Evolutionary conservation across 2,329 filamentous ascomycete species (phyloP), one percentile per base, ranked within the genome.

Genomic region (Cadophora sp.): DNA sequence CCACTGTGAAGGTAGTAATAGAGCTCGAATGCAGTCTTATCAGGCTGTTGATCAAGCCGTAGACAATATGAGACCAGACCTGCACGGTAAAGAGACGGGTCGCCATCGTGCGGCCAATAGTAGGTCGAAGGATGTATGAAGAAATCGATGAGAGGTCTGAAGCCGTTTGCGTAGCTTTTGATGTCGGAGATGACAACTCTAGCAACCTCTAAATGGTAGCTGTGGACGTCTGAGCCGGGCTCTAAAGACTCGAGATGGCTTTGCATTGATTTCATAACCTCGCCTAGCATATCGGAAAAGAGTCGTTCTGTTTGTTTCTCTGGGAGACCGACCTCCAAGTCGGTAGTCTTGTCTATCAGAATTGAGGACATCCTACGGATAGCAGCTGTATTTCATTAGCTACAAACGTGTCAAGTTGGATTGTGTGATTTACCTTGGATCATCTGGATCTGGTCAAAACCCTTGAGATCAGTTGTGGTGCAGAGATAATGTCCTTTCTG

Each of bases 1-100:
- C 71, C 72, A 62, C 68, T 73, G 61, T 70, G 71, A 6, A 77
- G 69, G 64, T 76, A 77, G 62, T 75, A 70, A 50, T 76, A 76
- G 11, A 76, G 66, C 36, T 72, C 70, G 8, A 66, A 69, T 11
- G 70, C 64, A 45, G 68, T 66, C 39, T 67, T 73, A 58, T 68
- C 64, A 2, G 63, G 66, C 9, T 73, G 66, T 18, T 65, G 63
- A 43, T 50, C 50, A 9, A 76, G 68, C 14, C 73, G 69, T 33
- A 74, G 59, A 20, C 69, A 73, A 55, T 76, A 77, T 9, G 73
- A 70, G 22, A 71, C 67, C 8, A 77, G 65, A 11, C 73, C 74
- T 27, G 75, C 70, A n/a, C 68, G 69, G 47, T 72, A 75, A 18
- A 75, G 67, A 30, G 67, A 71, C 30, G 75, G 75, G 67, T 77